Percentiles rank a stretch among this genome's conserved stretches.
phyloP scores from a whole-genome alignment of 2,329 filamentous ascomycete species.

The Acarospora socialis region DNA sequence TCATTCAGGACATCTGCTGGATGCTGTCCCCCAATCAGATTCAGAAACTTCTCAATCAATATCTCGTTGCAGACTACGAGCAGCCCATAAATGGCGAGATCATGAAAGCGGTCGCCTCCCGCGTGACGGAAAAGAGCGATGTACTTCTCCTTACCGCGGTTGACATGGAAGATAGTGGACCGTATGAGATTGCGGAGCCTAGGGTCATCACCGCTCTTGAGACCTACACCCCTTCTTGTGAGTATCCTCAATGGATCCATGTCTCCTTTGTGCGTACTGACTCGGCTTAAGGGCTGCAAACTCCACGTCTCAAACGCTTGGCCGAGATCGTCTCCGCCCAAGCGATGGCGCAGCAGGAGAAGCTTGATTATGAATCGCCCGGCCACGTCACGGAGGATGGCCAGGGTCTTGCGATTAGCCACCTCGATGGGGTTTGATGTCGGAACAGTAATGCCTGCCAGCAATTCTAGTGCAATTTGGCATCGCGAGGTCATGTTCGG shows the following conservation, averaged over 20 bases:
- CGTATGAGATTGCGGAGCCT: slow-evolving; percentile 96
- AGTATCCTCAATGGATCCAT: slow-evolving; percentile 27
- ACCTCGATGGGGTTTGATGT: slow-evolving; percentile 30
- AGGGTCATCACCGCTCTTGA: slow-evolving; percentile 90
- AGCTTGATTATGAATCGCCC: slow-evolving; percentile 43
- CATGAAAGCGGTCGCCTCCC: slow-evolving; percentile 96
- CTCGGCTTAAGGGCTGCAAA: slow-evolving; percentile 64
- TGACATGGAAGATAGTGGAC: slow-evolving; percentile 97
- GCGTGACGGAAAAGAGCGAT: slow-evolving; percentile 96
- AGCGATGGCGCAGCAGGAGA: slow-evolving; percentile 89
- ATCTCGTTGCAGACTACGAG: slow-evolving; percentile 95
- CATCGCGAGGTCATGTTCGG: no score
- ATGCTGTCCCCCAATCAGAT: slow-evolving; percentile 99
- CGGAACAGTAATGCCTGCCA: no score
- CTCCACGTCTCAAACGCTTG: slow-evolving; percentile 80
- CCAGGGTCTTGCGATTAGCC: slow-evolving; percentile 37
- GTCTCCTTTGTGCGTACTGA: slow-evolving; percentile 19
- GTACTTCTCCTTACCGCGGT: slow-evolving; percentile 85
- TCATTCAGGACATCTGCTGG: slow-evolving; percentile 99
- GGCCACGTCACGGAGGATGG: slow-evolving; percentile 34
- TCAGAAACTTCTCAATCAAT: slow-evolving; percentile 96
- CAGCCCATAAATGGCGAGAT: slow-evolving; percentile 99
- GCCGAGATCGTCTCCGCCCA: slow-evolving; percentile 98
- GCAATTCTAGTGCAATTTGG: no score
- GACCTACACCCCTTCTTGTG: slow-evolving; percentile 96